Evolutionary conservation across 225 moss, liverwort and hornwort genomes (phyloP).

Genomic region (Takakia lepidozioides): DNA sequence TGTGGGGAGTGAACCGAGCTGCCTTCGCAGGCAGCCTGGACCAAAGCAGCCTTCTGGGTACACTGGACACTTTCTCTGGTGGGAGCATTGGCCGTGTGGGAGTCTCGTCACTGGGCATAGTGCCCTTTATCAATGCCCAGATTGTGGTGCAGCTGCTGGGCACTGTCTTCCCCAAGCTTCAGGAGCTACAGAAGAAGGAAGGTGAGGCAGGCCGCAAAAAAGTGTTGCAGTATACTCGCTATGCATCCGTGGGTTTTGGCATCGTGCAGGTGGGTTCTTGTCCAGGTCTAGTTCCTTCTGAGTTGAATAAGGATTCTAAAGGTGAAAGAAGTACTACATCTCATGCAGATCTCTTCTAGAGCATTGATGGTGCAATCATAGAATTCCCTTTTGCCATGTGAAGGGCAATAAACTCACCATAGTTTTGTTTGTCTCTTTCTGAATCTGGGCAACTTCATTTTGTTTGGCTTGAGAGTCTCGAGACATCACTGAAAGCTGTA

Average conservation of each 20-base stretch:
- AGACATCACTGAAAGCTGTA: too few species aligned
- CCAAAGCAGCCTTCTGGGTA: conserved; percentile 77
- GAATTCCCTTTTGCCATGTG: too few species aligned
- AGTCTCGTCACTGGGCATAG: conserved; percentile 81
- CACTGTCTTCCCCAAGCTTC: conserved; percentile 83
- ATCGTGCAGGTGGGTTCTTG: conserved; percentile 50
- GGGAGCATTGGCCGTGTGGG: conserved; percentile 92
- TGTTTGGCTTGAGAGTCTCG: too few species aligned
- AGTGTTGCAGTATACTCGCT: conserved; percentile 76
- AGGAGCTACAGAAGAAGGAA: conserved; percentile 89
- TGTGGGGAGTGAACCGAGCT: conserved; percentile 83
- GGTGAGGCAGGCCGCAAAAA: conserved; percentile 89
- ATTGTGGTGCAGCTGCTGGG: conserved; percentile 89
- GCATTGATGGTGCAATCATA: too few species aligned
- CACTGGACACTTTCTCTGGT: conserved; percentile 84
- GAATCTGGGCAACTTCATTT: too few species aligned
- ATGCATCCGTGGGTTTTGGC: conserved; percentile 74
- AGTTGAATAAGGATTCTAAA: too few species aligned
- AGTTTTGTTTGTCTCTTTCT: too few species aligned
- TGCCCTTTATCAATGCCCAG: conserved; percentile 94
- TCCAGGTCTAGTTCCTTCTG: not conserved
- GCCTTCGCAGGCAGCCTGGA: conserved; percentile 88
- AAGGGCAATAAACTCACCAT: too few species aligned
- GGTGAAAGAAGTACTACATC: too few species aligned
- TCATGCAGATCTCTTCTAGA: too few species aligned